phyloP scores from a whole-genome alignment of 345 rosid species.

The Alliaria petiolata region DNA sequence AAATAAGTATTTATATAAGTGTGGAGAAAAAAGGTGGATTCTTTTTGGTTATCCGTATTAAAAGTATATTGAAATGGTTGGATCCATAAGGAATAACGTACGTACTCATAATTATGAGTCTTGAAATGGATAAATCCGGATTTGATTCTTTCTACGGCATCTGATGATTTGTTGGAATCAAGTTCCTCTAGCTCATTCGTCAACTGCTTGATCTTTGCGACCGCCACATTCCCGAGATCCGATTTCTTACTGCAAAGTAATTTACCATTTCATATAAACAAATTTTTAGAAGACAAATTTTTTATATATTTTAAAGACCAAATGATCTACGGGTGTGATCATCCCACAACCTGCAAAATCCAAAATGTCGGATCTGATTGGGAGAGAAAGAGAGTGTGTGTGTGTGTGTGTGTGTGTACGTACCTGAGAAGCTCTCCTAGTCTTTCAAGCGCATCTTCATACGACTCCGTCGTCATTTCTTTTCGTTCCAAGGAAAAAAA shows the following conservation, averaged over 20 bases:
- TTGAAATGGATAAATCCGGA: conserved; percentile 75
- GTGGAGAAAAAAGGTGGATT: neutral
- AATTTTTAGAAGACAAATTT: too few relatives aligned
- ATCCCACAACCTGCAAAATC: too few relatives aligned
- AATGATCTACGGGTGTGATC: too few relatives aligned
- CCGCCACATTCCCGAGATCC: conserved; percentile 62
- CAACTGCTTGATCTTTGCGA: conserved; percentile 69
- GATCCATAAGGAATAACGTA: conserved; percentile 1
- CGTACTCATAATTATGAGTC: conserved; percentile 75
- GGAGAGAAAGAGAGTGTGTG: neutral
- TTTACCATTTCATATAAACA: neutral
- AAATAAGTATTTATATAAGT: neutral
- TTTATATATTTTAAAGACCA: too few relatives aligned
- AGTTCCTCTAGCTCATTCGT: conserved; percentile 63
- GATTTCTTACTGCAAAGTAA: conserved; percentile 48
- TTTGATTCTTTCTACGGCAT: conserved; percentile 59
- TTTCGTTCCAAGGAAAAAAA: neutral
- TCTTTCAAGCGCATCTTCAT: conserved; percentile 17
- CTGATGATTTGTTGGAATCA: conserved; percentile 35
- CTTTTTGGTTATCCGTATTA: neutral
- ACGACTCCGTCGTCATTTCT: conserved; percentile 25
- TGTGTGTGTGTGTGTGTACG: neutral
- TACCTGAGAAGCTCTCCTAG: conserved; percentile 30
- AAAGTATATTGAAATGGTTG: neutral
- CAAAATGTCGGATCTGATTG: neutral